These are phyloP conservation scores for Gardenia jasminoides DNA, from an alignment of 257 asterid genomes.

Conservation along the genomic window DNA sequence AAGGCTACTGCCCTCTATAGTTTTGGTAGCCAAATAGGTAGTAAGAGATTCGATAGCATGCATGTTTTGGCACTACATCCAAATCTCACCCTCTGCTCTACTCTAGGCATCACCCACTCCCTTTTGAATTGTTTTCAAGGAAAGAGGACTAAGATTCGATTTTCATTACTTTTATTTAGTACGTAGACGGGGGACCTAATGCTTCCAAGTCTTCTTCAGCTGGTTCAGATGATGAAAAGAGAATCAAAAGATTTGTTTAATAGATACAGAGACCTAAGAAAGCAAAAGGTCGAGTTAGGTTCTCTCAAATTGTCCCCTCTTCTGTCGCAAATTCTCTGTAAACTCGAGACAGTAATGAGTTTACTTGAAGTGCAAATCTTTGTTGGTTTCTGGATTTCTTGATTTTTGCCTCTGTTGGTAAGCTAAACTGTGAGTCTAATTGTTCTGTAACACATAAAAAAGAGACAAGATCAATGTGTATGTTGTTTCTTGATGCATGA, in stretches of 20 bases:
- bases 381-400: neutral
- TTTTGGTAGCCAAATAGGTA: neutral
- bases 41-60: neutral
- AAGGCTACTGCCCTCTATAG: neutral
- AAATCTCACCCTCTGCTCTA: slow-evolving; percentile 13
- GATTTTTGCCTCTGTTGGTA: neutral
- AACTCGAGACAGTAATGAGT: no score
- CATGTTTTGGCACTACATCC: slow-evolving; percentile 23
- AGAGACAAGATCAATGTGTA: no score
- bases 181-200: slow-evolving; percentile 3
- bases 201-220: slow-evolving; percentile 9
- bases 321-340: neutral
- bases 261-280: neutral
- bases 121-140: neutral
- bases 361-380: no score
- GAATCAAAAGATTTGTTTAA: neutral
- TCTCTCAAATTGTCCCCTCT: neutral
- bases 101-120: slow-evolving; percentile 28
- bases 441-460: no score
- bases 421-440: no score
- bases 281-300: neutral
- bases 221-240: neutral
- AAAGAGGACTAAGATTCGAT: neutral
- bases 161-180: slow-evolving; percentile 2
- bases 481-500: no score